Base-by-base conservation (phyloP, 768 basidiomycete species). In the Termitomyces sp. region DNA sequence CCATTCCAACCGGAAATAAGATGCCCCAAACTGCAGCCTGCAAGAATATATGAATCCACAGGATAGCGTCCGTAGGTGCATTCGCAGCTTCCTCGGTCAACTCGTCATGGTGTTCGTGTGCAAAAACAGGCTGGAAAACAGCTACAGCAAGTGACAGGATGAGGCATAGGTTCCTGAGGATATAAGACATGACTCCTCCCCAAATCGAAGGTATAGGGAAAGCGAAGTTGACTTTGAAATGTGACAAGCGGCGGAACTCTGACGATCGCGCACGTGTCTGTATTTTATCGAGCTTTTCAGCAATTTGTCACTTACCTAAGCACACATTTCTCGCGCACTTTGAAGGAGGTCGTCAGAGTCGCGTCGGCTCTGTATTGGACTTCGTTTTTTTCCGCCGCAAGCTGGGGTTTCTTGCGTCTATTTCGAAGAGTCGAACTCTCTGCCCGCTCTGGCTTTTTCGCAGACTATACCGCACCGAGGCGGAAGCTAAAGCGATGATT, bases 21-120 rank as follows among this genome's bases (percentile, higher is more conserved):
- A 96, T 65, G 4, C 92, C 93, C 95, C 95, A 96, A 5, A 91
- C 85, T 8, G 80, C 65, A 3, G 80, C 83, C 65, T 97, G 95
- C 13, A 96, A 70, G 34, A 78, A 76, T 54, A 95, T 93, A 69
- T 96, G 94, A 22, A 93, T 81, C 83, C 86, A 91, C 30, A 96
- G 80, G 33, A 90, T 83, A 13, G 82, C 69, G 71, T 97, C 94
- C 9, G 93, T 79, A 1, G 91, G 86, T 5, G 82, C 84, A 51
- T 77, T 78, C 9, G 77, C 67, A 61, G 85, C 78, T 65, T 87
- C 90, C 55, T 90, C 88, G 1, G 82, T 73, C 31, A 87, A 72
- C 36, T 81, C 75, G 57, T 86, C 84, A 68, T 87, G 81, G 64
- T 90, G 87, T 24, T 73, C 68, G 63, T 91, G 90, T 0, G 83